Conservation (phyloP, 2,329 filamentous ascomycete genomes). For the Achaetomium macrosporum region DNA sequence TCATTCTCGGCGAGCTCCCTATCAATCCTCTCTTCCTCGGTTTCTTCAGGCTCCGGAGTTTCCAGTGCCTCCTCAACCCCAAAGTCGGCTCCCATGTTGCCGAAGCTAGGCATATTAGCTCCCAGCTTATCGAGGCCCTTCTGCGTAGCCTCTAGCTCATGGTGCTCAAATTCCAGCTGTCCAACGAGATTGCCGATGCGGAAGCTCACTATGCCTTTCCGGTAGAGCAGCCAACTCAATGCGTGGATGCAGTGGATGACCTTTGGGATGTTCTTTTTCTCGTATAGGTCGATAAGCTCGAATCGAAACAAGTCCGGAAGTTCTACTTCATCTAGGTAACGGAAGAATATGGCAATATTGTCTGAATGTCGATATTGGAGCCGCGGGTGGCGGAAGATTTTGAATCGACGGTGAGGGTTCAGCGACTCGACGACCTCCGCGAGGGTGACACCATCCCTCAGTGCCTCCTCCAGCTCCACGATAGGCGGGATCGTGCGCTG, state of each 20-base stretch:
- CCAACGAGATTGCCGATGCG: slow-evolving; percentile 95
- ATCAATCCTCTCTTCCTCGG: slow-evolving; percentile 82
- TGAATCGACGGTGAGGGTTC: slow-evolving; percentile 66
- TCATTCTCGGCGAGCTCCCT: slow-evolving; percentile 77
- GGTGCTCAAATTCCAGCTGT: slow-evolving; percentile 93
- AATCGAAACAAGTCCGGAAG: slow-evolving; percentile 94
- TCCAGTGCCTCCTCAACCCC: slow-evolving; percentile 63
- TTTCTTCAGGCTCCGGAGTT: slow-evolving; percentile 67
- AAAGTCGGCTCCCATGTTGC: slow-evolving; percentile 94
- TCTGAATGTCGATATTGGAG: slow-evolving; percentile 95
- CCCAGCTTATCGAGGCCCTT: slow-evolving; percentile 95
- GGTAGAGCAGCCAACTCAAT: slow-evolving; percentile 91
- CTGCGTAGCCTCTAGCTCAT: slow-evolving; percentile 94
- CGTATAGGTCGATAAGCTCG: slow-evolving; percentile 94
- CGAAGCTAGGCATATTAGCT: slow-evolving; percentile 94
- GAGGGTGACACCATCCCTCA: slow-evolving; percentile 87
- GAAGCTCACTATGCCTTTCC: slow-evolving; percentile 91
- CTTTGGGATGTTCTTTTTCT: slow-evolving; percentile 99
- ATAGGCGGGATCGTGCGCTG: slow-evolving; percentile 83
- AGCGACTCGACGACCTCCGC: slow-evolving; percentile 91
- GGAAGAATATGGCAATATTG: slow-evolving; percentile 95
- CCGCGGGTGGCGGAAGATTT: slow-evolving; percentile 79
- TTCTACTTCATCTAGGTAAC: slow-evolving; percentile 84
- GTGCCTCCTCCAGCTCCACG: slow-evolving; percentile 84
- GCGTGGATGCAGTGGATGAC: slow-evolving; percentile 99